Base-by-base conservation (phyloP, 768 basidiomycete genomes). In the Pisolithus sp. region DNA sequence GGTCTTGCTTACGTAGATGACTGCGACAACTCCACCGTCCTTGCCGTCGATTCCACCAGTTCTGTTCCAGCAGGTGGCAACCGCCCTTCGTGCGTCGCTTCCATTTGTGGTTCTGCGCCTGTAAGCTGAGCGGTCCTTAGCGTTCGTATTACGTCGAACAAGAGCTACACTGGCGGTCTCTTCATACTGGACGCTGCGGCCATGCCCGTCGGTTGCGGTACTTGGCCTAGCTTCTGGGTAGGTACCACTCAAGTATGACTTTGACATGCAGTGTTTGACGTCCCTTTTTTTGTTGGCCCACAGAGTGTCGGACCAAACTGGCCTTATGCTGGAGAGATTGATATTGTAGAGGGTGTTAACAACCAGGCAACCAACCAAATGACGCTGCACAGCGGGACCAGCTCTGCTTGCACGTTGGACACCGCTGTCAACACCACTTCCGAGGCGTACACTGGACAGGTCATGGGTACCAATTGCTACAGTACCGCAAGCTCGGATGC, bases 341-440 rank as follows among this genome's bases (percentile, higher is more conserved):
- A 90, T 59, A 76, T 87, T 47, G 62, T 89, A 8, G 89, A 91
- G 61, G 84, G 85, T 17, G 85, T 89, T 49, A 79, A 89, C 57
- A 59, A 75, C 23, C 74, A 78, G 60, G 53, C 66, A 1, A 69
- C 63, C 26, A 88, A 90, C 57, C 83, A 82, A 53, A 78, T 79
- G 64, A 80, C 86, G 1, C 71, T 89, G 5, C 88, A 89, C 63
- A 82, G 77, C 18, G 69, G 75, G 7, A 60, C 66, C 13, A 73
- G 71, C 36, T 76, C 77, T 56, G 62, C 67, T 68, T 50, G 68
- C 31, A 58, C 59, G 23, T 59, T 67, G 40, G 52, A 44, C 24
- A 36, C 31, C 34, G 39, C 45, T 4, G 3, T 63, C 57, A 54
- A 59, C 49, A 9, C 28, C 13, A 34, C 34, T 15, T 34, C 34